These are phyloP conservation scores for Penicillium sp. DNA, from an alignment of 2,329 filamentous ascomycete genomes.

Conservation along the genomic window DNA sequence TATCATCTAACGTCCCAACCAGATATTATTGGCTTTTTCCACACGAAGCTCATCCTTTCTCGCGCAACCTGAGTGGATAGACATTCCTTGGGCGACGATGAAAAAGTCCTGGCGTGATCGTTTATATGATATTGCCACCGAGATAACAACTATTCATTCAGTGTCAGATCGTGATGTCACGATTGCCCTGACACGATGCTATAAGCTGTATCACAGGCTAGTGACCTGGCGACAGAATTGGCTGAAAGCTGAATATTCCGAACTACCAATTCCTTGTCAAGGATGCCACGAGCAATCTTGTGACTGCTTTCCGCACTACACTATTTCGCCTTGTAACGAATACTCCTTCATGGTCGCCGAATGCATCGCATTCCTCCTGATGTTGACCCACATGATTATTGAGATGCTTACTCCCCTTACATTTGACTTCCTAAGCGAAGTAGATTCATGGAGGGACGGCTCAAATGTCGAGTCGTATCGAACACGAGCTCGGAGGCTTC, in stretches of 20 bases:
- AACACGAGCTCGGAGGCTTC: neutral
- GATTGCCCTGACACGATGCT: neutral
- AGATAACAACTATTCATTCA: neutral
- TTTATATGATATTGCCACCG: conserved; percentile 3
- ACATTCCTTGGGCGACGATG: neutral
- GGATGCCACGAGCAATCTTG: neutral
- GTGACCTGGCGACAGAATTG: neutral
- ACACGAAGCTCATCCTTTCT: neutral
- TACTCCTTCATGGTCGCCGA: neutral
- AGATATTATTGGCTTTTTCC: conserved; percentile 5
- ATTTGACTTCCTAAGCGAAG: too few species aligned
- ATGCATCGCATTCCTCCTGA: neutral
- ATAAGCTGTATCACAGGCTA: neutral
- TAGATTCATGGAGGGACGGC: too few species aligned
- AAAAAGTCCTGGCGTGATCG: conserved; percentile 1
- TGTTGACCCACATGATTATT: neutral
- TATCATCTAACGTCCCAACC: neutral
- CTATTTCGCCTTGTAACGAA: neutral
- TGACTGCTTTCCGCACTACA: neutral
- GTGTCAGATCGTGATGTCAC: too few species aligned
- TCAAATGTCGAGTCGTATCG: neutral
- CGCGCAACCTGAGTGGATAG: conserved; percentile 6
- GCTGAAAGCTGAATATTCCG: neutral
- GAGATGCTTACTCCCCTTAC: too few species aligned
- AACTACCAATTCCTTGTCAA: neutral